phyloP scores from a whole-genome alignment of 768 basidiomycete species.

The Mrakia gelida region DNA sequence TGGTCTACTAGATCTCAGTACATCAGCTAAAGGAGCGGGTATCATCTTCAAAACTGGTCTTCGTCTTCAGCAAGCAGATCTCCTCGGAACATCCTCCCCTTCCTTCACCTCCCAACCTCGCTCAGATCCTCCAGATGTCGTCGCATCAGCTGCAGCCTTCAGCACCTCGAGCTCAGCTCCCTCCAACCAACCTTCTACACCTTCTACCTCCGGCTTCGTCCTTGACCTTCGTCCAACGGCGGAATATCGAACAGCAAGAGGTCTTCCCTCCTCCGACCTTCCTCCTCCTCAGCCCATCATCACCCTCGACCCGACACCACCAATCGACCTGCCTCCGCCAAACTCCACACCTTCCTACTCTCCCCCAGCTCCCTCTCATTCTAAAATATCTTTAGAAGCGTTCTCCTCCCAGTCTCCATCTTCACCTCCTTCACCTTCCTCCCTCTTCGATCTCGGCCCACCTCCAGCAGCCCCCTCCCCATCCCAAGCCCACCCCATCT shows the following conservation, averaged over 20 bases:
- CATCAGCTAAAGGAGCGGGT: conserved; percentile 18
- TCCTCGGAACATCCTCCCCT: not conserved
- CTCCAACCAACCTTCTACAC: not conserved
- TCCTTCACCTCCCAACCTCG: too few relatives aligned
- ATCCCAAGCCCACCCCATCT: not conserved
- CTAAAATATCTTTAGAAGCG: not conserved
- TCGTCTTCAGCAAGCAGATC: conserved; percentile 21
- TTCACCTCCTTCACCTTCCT: too few relatives aligned
- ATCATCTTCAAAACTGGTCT: conserved; percentile 29
- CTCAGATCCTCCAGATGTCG: not conserved
- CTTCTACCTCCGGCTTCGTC: not conserved
- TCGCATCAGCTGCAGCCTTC: not conserved
- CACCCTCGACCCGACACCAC: not conserved
- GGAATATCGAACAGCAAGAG: conserved; percentile 7
- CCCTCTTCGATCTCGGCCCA: not conserved
- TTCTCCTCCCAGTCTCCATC: not conserved
- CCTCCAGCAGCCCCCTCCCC: not conserved
- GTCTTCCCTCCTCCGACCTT: not conserved
- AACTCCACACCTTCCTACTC: not conserved
- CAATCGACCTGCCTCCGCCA: not conserved
- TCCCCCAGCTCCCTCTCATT: not conserved
- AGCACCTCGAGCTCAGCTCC: not conserved
- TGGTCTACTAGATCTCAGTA: conserved; percentile 18
- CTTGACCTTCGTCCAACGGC: conserved; percentile 11
- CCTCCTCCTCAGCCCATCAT: not conserved